Evolutionary conservation across 2,329 filamentous ascomycete species (phyloP).

Genomic region (Talaromyces albobiverticillius): DNA sequence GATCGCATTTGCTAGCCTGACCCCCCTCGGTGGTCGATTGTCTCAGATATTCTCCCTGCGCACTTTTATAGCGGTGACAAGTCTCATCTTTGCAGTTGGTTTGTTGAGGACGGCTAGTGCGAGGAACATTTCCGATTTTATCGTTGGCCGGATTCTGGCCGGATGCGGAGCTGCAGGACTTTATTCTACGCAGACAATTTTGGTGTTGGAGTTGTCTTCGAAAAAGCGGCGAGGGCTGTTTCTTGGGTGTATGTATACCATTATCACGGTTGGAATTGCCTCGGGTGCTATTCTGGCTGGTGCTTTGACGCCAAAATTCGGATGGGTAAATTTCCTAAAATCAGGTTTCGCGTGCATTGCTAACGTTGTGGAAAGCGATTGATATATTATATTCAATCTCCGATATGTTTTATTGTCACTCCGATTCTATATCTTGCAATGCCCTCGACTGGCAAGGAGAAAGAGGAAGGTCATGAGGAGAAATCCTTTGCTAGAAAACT

Average conservation of each 20-base stretch:
- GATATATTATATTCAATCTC: conserved; percentile 71
- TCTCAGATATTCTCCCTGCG: conserved; percentile 71
- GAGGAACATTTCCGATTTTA: conserved; percentile 58
- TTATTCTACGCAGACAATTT: conserved; percentile 65
- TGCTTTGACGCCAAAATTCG: conserved; percentile 59
- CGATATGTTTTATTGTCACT: conserved; percentile 61
- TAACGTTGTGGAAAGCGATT: conserved; percentile 53
- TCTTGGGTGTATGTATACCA: conserved; percentile 70
- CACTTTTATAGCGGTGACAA: conserved; percentile 39
- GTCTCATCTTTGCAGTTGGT: conserved; percentile 55
- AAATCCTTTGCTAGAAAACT: conserved; percentile 35
- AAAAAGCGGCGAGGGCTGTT: conserved; percentile 68
- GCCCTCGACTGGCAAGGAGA: conserved; percentile 46
- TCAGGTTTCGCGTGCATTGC: not conserved
- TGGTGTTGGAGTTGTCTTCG: conserved; percentile 70
- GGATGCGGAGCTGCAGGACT: conserved; percentile 70
- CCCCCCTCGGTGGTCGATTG: conserved; percentile 69
- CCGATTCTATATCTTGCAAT: conserved; percentile 64
- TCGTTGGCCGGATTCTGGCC: conserved; percentile 65
- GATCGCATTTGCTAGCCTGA: conserved; percentile 58
- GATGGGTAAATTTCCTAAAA: conserved; percentile 58
- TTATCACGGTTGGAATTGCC: conserved; percentile 69
- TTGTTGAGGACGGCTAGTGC: conserved; percentile 64
- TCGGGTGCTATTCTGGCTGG: conserved; percentile 52
- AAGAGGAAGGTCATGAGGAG: conserved; percentile 34